These are phyloP conservation scores for Phoma sp. DNA, from an alignment of 2,329 filamentous ascomycete genomes.

Conservation along the genomic window DNA sequence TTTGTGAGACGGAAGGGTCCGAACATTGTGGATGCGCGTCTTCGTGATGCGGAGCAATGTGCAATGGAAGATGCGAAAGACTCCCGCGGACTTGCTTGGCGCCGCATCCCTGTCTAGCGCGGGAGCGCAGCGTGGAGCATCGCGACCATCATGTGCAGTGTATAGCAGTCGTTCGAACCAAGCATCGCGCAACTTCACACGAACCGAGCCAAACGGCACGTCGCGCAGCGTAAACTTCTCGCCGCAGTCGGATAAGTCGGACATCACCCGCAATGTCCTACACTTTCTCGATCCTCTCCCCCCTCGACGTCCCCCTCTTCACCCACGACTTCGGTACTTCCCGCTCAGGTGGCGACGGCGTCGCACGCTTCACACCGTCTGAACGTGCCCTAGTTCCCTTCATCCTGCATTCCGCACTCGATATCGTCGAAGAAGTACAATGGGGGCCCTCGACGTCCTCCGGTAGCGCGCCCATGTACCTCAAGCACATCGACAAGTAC, in stretches of 20 bases:
- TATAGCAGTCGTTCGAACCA: background rate
- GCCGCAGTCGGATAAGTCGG: background rate
- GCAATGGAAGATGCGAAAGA: constrained; percentile 30
- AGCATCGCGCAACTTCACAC: background rate
- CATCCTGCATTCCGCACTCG: constrained; percentile 90
- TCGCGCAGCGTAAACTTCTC: too few species aligned
- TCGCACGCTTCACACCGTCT: constrained; percentile 85
- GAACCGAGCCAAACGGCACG: background rate
- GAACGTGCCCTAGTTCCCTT: constrained; percentile 96
- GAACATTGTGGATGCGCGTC: constrained; percentile 44
- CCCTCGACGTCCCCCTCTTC: constrained; percentile 94
- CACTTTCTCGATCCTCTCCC: constrained; percentile 97
- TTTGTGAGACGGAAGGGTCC: constrained; percentile 50
- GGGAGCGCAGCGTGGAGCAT: constrained; percentile 22
- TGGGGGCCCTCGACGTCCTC: constrained; percentile 66
- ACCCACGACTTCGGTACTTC: constrained; percentile 97
- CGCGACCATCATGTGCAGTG: background rate
- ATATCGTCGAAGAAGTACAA: constrained; percentile 95
- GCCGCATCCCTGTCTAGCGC: constrained; percentile 31
- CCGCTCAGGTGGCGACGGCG: constrained; percentile 92
- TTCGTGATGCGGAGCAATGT: constrained; percentile 20
- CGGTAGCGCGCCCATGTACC: constrained; percentile 68
- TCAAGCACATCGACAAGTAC: constrained; percentile 96
- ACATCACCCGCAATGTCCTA: constrained; percentile 76
- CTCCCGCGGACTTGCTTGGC: constrained; percentile 43